A percentile compares a stretch with the other conserved stretches of the same genome.
Conservation (phyloP, 768 basidiomycete genomes). For the Leccinum sublutescens region DNA sequence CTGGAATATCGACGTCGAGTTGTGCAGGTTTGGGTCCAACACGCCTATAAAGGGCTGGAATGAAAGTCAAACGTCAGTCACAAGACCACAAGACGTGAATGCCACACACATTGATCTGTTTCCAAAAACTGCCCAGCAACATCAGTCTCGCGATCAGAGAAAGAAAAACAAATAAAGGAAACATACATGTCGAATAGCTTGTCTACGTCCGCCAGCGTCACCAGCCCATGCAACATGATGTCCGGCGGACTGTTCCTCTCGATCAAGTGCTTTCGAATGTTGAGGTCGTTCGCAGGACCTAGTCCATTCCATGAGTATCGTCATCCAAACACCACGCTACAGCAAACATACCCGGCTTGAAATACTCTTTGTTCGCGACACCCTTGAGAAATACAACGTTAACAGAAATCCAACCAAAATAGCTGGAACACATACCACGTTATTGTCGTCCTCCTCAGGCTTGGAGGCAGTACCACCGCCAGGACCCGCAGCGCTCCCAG, state of each 20-base stretch:
- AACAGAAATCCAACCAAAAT: no score
- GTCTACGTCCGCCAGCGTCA: conserved; percentile 75
- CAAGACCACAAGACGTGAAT: background rate
- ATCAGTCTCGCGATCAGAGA: conserved; percentile 1
- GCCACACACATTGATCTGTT: conserved; percentile 60
- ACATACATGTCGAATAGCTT: conserved; percentile 82
- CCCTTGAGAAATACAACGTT: conserved; percentile 43
- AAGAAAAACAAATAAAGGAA: background rate
- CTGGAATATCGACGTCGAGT: conserved; percentile 69
- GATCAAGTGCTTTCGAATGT: conserved; percentile 66
- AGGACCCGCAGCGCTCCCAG: no score
- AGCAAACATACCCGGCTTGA: conserved; percentile 60
- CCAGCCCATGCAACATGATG: conserved; percentile 76
- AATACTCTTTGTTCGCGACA: conserved; percentile 77
- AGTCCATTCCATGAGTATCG: background rate
- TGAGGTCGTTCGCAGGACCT: conserved; percentile 74
- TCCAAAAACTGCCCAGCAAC: conserved; percentile 56
- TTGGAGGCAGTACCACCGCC: no score
- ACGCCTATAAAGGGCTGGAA: conserved; percentile 63
- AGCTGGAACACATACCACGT: no score
- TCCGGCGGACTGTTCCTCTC: conserved; percentile 80
- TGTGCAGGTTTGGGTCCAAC: conserved; percentile 80
- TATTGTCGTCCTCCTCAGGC: no score
- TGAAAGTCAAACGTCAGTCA: conserved; percentile 3
- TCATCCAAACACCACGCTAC: background rate